phyloP scores from a whole-genome alignment of 768 basidiomycete species.

The Trametes punicea region DNA sequence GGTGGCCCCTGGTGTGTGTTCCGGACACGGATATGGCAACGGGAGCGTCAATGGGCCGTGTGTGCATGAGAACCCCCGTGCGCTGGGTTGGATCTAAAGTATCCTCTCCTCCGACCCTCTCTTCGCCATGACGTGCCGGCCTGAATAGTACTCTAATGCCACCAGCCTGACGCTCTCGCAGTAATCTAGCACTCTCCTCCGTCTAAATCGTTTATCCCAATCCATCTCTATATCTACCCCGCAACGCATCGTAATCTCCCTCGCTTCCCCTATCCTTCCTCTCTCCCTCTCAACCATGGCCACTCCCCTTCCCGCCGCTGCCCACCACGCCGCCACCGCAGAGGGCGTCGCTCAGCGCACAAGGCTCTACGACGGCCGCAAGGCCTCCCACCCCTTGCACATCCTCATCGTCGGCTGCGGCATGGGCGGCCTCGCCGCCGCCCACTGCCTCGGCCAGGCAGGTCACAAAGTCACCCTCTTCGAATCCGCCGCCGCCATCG shows the following conservation, averaged over 20 bases:
- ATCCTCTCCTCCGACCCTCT: slow-evolving; percentile 6
- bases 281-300: slow-evolving; percentile 3
- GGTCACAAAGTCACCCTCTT: slow-evolving; percentile 39
- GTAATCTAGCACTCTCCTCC: neutral
- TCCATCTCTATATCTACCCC: slow-evolving; percentile 11
- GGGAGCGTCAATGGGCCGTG: neutral
- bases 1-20: neutral
- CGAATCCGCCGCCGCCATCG: slow-evolving; percentile 36
- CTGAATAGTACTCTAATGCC: too few relatives aligned
- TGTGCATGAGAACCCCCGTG: slow-evolving; percentile 9
- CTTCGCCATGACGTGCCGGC: slow-evolving; percentile 7
- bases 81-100: neutral
- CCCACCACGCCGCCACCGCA: slow-evolving; percentile 16
- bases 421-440: slow-evolving; percentile 40
- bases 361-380: slow-evolving; percentile 30
- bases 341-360: slow-evolving; percentile 17
- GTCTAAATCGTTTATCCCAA: slow-evolving; percentile 15
- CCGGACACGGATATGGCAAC: neutral
- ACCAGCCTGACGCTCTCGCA: slow-evolving; percentile 6
- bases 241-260: neutral
- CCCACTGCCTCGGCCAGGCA: slow-evolving; percentile 37
- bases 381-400: slow-evolving; percentile 33
- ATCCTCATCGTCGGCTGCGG: slow-evolving; percentile 42
- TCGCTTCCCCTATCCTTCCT: neutral
- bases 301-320: neutral